Evolutionary conservation across 192 early-diverging fungal genomes (phyloP).

Genomic region (Gonapodya sp.): DNA sequence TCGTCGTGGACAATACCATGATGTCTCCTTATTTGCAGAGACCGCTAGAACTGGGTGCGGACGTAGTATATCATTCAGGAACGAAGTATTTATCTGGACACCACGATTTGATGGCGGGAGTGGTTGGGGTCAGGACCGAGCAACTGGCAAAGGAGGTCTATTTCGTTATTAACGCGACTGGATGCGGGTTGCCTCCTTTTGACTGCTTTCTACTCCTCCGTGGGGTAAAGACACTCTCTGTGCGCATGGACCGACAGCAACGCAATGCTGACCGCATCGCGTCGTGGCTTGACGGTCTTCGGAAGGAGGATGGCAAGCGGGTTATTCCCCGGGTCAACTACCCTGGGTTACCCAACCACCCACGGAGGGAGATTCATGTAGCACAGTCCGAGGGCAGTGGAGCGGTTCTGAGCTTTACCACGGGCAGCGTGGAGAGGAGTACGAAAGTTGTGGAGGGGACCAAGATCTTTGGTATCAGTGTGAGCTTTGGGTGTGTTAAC

Average conservation of each 20-base stretch:
- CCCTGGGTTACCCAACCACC: slow-evolving; percentile 74
- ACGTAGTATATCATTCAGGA: slow-evolving; percentile 91
- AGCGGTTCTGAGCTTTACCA: slow-evolving; percentile 91
- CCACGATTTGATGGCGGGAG: slow-evolving; percentile 98
- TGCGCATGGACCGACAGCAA: slow-evolving; percentile 96
- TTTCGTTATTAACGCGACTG: slow-evolving; percentile 91
- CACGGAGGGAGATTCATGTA: slow-evolving; percentile 72
- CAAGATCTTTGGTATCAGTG: slow-evolving; percentile 82
- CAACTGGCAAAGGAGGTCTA: slow-evolving; percentile 74
- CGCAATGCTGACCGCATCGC: slow-evolving; percentile 69
- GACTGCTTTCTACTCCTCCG: slow-evolving; percentile 89
- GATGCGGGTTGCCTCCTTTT: slow-evolving; percentile 79
- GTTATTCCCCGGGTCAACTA: slow-evolving; percentile 51
- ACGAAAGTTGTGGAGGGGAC: slow-evolving; percentile 75
- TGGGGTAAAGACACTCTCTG: slow-evolving; percentile 87
- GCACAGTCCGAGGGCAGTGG: slow-evolving; percentile 71
- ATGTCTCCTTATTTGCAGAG: slow-evolving; percentile 92
- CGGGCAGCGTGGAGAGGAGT: slow-evolving; percentile 67
- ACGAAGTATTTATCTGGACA: slow-evolving; percentile 97
- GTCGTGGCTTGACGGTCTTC: slow-evolving; percentile 61
- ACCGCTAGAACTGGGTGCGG: slow-evolving; percentile 80
- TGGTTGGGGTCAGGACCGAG: slow-evolving; percentile 66
- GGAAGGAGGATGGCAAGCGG: background rate
- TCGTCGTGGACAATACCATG: slow-evolving; percentile 99
- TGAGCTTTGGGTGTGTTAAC: slow-evolving; percentile 97